A percentile compares a stretch with the other conserved stretches of the same genome.
Evolutionary conservation across 495 filamentous ascomycete genomes (phyloP).

Genomic region (Rhypophila decipiens): DNA sequence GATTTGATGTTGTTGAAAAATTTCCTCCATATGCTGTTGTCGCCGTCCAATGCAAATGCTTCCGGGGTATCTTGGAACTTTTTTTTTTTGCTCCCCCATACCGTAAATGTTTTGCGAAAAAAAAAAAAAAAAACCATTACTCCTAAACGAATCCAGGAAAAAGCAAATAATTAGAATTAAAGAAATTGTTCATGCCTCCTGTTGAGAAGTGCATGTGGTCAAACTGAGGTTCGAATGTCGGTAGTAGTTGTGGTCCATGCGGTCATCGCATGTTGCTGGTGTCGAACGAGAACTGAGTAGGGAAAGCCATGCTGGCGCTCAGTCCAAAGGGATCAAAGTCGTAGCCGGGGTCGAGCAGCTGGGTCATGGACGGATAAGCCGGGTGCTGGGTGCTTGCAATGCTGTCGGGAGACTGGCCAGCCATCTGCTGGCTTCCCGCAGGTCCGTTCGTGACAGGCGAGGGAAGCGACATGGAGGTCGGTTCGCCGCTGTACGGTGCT

Average conservation of each 20-base stretch:
- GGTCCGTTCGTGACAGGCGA: slow-evolving; percentile 33
- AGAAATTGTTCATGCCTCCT: not conserved
- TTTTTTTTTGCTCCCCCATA: slow-evolving; percentile 4
- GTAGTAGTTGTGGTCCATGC: not conserved
- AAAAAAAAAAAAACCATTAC: too few relatives aligned
- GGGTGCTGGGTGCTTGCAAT: slow-evolving; percentile 32
- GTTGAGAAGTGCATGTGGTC: not conserved
- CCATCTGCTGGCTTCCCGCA: slow-evolving; percentile 15
- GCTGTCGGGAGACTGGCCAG: slow-evolving; percentile 28
- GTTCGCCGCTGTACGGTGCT: slow-evolving; percentile 38
- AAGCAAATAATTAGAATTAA: too few relatives aligned
- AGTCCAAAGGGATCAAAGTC: slow-evolving; percentile 89
- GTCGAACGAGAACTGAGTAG: slow-evolving; percentile 81
- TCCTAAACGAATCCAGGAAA: too few relatives aligned
- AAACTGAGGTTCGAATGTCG: not conserved
- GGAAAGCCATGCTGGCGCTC: slow-evolving; percentile 90
- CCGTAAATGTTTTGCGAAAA: not conserved
- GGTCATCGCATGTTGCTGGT: slow-evolving; percentile 50
- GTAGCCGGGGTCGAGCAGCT: slow-evolving; percentile 71
- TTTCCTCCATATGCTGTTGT: not conserved
- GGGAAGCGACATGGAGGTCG: slow-evolving; percentile 36
- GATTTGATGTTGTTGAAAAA: not conserved
- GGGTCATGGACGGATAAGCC: slow-evolving; percentile 53
- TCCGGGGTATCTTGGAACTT: slow-evolving; percentile 16
- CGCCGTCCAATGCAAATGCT: slow-evolving; percentile 17